Evolutionary conservation across 2,329 filamentous ascomycete genomes (phyloP), one percentile per base, ranked within the genome.

Genomic region (Aspergillus vadensis): DNA sequence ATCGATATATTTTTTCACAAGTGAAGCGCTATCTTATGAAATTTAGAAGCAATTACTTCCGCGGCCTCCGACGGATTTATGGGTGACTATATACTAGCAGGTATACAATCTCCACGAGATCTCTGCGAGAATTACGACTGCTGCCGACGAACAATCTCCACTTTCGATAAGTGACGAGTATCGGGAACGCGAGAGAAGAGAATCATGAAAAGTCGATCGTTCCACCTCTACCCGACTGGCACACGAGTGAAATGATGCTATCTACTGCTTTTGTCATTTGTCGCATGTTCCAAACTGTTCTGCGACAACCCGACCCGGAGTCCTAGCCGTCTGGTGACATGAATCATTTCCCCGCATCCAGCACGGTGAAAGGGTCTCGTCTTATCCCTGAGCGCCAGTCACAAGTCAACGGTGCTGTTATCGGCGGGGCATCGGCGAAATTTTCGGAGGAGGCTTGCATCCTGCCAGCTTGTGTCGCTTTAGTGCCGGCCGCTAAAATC

Each of bases 361-460:
- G 17, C 53, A 55, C 43, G 53, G 23, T 19, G n/a, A 17, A 56
- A 38, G 43, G 53, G 50, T 50, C 47, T 32, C 32, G 39, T 39
- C 21, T 12, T 36, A 5, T 23, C 27, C 14, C 15, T 12, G 48
- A 36, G 57, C 52, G 17, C 50, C 47, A 49, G 56, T 51, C 52
- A 51, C 55, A 27, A 39, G 19, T 17, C 41, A 36, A 50, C 60
- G 56, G 62, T 44, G 52, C 47, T 39, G 54, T 61, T 47, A 44
- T 67, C 65, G 67, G 67, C 52, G 66, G 66, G 66, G 63, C 61
- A 47, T 64, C 66, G 67, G 67, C 63, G 67, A 69, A 69, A 67
- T 67, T 69, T 53, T 69, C 67, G 67, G 67, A 62, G 61, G 53
- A 43, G 21, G 43, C 38, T 52, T 19, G 38, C 51, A 23, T 47